Percentiles rank a stretch among this genome's conserved stretches.
These are phyloP conservation scores for Blastobotrys terrestris DNA, from an alignment of 805 yeast genomes.

Conservation along the genomic window DNA sequence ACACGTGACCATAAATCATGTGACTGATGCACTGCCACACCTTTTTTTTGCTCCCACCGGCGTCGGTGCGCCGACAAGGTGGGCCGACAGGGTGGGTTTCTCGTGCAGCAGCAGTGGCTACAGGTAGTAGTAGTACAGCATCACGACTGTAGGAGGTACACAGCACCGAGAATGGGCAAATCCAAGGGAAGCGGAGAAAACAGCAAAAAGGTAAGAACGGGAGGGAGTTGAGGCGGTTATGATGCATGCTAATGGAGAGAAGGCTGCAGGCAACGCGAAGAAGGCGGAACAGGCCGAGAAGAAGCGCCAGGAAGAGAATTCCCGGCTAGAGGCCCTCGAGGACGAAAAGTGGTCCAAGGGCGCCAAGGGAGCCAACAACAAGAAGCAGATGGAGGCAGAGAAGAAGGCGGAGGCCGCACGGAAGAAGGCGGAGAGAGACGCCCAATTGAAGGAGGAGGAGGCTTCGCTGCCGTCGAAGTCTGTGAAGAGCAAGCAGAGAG, in stretches of 20 bases:
- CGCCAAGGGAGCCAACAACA: constrained; percentile 55
- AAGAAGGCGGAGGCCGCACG: constrained; percentile 71
- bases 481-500: constrained; percentile 48
- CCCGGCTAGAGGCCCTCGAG: constrained; percentile 46
- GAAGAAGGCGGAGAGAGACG: constrained; percentile 79
- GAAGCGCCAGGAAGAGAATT: constrained; percentile 48
- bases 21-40: neutral
- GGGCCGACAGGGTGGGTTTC: too few species aligned
- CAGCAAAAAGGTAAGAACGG: constrained; percentile 37
- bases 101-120: neutral
- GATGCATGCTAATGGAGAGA: too few species aligned
- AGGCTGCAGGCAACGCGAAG: constrained; percentile 56
- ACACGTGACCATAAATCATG: too few species aligned
- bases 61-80: neutral
- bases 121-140: neutral
- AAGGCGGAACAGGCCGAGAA: constrained; percentile 60
- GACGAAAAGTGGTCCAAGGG: constrained; percentile 67
- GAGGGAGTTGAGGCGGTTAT: neutral
- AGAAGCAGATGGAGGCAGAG: constrained; percentile 60
- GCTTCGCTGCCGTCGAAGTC: constrained; percentile 57
- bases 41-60: neutral
- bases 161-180: constrained; percentile 38
- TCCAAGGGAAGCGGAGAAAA: constrained; percentile 41
- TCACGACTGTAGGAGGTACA: neutral
- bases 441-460: constrained; percentile 57